Base-by-base conservation (phyloP, 176 grass and related monocot species). In the Dendrocalamus sinicus region DNA sequence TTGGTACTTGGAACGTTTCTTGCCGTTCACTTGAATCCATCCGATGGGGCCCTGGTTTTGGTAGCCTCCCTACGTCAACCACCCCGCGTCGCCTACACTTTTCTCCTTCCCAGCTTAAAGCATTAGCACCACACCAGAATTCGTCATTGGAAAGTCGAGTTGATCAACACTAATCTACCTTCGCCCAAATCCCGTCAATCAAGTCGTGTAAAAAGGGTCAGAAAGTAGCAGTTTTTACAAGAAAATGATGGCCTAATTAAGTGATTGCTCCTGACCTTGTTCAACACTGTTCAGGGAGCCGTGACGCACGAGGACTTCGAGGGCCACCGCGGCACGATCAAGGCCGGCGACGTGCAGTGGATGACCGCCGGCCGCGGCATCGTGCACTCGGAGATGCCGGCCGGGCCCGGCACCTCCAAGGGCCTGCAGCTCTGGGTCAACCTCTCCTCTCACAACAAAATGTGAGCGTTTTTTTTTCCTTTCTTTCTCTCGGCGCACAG, bases 361-460 rank as follows among this genome's bases (percentile, higher is more conserved):
- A 99, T 99, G 96, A 99, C 96, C 32, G 96, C 96, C 8, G 96
- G 94, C 16, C 87, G 94, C 68, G 96, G 96, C 53, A 99, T 99
- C 68, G 88, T 99, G 66, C 96, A 99, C 90, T 96, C 96, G 3
- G 96, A 96, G 87, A 99, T 96, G 93, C 96, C 96, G 17, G 90
- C 90, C 4, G 92, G 75, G 23, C 92, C 83, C 35, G 96, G 86
- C 20, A 88, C 84, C 5, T 94, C 90, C 83, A 94, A 77, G 81
- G 96, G 96, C 7, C 91, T 99, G 14, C 96, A 99, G 81, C 93
- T 99, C 12, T 99, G 96, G 96, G 92, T 99, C 76, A 99, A 99
- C 88, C 96, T 99, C 88, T 84, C 92, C 75, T 96, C 96, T 53
- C 51, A 45, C 53, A 92, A 99, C 90, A 99, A 99, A 92, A 99